Evolutionary conservation across 2,329 filamentous ascomycete species (phyloP).

Genomic region (Epichloe bromicola): DNA sequence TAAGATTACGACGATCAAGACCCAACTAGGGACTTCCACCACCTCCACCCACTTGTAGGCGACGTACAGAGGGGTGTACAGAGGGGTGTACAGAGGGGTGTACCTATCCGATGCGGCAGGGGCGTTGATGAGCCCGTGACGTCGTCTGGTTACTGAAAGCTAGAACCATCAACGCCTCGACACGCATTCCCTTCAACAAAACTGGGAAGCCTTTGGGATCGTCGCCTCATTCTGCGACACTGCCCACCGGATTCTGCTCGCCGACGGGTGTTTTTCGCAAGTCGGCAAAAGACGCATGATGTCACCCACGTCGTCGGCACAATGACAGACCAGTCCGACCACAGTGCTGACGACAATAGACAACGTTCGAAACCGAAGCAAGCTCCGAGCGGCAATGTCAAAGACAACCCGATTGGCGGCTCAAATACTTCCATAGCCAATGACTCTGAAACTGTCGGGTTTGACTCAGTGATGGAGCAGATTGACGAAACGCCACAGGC

Average conservation of each 20-base stretch:
- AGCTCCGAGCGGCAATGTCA: background rate
- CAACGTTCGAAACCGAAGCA: background rate
- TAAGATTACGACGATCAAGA: background rate
- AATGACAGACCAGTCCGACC: slow-evolving; percentile 7
- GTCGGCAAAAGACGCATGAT: slow-evolving; percentile 1
- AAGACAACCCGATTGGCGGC: background rate
- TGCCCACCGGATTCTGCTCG: background rate
- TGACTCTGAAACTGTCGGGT: background rate
- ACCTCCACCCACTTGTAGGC: too few species aligned
- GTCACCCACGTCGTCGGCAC: slow-evolving; percentile 1
- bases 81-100: too few species aligned
- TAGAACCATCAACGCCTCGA: background rate
- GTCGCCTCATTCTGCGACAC: background rate
- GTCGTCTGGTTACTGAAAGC: background rate
- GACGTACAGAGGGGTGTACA: too few species aligned
- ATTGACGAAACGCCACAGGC: background rate
- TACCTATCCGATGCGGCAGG: background rate
- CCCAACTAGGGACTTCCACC: too few species aligned
- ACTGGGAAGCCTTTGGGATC: background rate
- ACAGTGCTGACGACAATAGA: slow-evolving; percentile 1
- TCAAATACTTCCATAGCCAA: background rate
- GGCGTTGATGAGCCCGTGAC: background rate
- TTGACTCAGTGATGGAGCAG: background rate
- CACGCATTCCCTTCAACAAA: background rate
- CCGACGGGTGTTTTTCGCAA: background rate